Evolutionary conservation across 2,329 filamentous ascomycete genomes (phyloP).

Genomic region (Talaromyces sp.): DNA sequence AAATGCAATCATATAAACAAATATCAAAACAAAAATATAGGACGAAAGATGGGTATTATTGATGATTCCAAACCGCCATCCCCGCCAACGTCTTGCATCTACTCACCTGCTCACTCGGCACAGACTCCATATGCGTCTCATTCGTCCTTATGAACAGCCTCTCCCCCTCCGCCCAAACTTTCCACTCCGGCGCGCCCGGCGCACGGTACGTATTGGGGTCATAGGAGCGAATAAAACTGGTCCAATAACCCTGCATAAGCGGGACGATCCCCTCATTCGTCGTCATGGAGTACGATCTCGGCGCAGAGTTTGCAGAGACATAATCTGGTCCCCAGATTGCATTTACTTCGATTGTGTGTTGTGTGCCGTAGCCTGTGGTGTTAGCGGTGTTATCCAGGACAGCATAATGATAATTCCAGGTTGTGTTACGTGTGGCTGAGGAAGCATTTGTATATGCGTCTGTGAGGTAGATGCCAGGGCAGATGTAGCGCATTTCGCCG

Average conservation of each 20-base stretch:
- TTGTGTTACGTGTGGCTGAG: conserved; percentile 33
- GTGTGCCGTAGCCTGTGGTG: conserved; percentile 58
- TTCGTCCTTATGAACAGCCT: conserved; percentile 47
- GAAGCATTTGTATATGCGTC: conserved; percentile 36
- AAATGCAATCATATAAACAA: not conserved
- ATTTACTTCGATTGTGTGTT: conserved; percentile 64
- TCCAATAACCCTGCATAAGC: conserved; percentile 68
- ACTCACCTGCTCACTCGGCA: conserved; percentile 34
- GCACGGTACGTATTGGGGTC: conserved; percentile 61
- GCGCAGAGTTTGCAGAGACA: conserved; percentile 44
- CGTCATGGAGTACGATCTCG: conserved; percentile 53
- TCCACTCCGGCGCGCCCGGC: conserved; percentile 52
- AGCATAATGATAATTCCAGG: conserved; percentile 69
- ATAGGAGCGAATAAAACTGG: conserved; percentile 64
- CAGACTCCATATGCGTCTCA: conserved; percentile 47
- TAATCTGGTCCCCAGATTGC: conserved; percentile 66
- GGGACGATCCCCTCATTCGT: conserved; percentile 58
- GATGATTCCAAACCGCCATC: conserved; percentile 13
- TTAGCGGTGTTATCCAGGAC: conserved; percentile 59
- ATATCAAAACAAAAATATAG: not conserved
- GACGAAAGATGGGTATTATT: not conserved
- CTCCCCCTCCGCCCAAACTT: conserved; percentile 38
- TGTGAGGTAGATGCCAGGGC: conserved; percentile 58
- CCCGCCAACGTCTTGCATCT: conserved; percentile 17
- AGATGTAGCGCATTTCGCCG: conserved; percentile 64